Conservation (phyloP, 208 protist genomes). For the Naegleria lovaniensis region DNA sequence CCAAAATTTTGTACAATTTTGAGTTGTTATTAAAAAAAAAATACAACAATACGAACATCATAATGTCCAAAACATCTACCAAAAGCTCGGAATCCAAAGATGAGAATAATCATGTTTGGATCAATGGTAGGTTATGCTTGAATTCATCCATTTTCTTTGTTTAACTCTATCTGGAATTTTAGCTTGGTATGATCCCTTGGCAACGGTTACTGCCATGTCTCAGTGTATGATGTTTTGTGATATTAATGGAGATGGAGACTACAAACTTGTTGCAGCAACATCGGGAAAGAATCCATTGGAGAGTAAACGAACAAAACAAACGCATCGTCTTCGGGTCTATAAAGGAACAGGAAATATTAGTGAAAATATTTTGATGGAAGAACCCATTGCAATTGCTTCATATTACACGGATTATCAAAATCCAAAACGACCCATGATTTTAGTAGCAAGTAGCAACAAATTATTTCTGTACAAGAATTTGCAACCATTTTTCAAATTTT, state of each 20-base stretch:
- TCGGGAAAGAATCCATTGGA: slow-evolving; percentile 62
- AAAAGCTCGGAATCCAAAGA: no score
- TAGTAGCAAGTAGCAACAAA: slow-evolving; percentile 68
- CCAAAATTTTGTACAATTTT: no score
- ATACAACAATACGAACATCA: no score
- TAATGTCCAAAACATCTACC: no score
- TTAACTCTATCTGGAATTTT: no score
- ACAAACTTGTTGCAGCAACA: slow-evolving; percentile 80
- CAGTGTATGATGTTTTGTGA: slow-evolving; percentile 68
- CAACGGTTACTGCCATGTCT: slow-evolving; percentile 62
- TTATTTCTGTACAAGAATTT: slow-evolving; percentile 82
- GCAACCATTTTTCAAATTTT: slow-evolving; percentile 81
- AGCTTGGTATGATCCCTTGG: slow-evolving; percentile 76
- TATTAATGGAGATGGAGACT: slow-evolving; percentile 79
- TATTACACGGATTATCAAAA: slow-evolving; percentile 66
- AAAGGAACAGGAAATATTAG: slow-evolving; percentile 63
- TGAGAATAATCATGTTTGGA: no score
- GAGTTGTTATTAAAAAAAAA: no score
- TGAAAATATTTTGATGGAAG: slow-evolving; percentile 67
- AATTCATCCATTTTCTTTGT: no score
- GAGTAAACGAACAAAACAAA: slow-evolving; percentile 33
- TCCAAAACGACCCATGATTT: slow-evolving; percentile 59
- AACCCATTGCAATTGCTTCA: slow-evolving; percentile 66
- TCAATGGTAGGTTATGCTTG: no score
- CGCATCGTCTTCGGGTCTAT: slow-evolving; percentile 1